Evolutionary conservation across 2,329 filamentous ascomycete species (phyloP).

Genomic region (Ophiosphaerella narmari): DNA sequence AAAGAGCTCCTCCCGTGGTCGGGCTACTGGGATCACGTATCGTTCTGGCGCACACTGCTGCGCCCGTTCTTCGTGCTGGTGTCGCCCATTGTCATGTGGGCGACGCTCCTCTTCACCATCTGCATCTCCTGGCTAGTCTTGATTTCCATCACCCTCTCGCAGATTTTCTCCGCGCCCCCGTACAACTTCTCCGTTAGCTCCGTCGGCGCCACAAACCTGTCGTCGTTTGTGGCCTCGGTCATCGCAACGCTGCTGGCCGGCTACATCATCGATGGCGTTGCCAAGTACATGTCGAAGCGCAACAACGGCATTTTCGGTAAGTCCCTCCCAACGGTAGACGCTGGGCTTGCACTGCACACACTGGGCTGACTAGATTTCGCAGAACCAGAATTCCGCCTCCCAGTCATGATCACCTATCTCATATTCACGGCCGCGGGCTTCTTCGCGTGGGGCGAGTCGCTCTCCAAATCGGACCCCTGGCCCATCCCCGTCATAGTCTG

Average conservation of each 20-base stretch:
- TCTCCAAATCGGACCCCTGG: constrained; percentile 26
- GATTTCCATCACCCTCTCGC: constrained; percentile 31
- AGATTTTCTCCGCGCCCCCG: constrained; percentile 31
- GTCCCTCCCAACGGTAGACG: too few species aligned
- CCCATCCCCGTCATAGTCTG: constrained; percentile 32
- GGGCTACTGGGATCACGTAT: constrained; percentile 25
- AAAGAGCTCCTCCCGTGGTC: constrained; percentile 19
- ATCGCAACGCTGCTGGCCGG: constrained; percentile 24
- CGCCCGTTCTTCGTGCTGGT: constrained; percentile 22
- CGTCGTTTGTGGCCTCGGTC: constrained; percentile 27
- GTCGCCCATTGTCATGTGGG: constrained; percentile 29
- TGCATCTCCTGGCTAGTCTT: constrained; percentile 35
- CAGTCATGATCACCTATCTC: constrained; percentile 28
- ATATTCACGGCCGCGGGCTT: constrained; percentile 27
- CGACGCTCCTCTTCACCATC: constrained; percentile 28
- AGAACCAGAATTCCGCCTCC: constrained; percentile 34
- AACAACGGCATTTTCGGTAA: constrained; percentile 29
- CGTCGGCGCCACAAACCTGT: constrained; percentile 29
- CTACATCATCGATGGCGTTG: constrained; percentile 24
- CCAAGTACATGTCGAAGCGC: constrained; percentile 26
- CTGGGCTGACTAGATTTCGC: too few species aligned
- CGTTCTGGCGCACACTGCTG: constrained; percentile 25
- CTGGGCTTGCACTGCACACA: too few species aligned
- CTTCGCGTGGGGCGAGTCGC: constrained; percentile 29
- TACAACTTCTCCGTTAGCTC: constrained; percentile 30